phyloP scores from a whole-genome alignment of 305 asterid genomes.

The Solanum hybrid region DNA sequence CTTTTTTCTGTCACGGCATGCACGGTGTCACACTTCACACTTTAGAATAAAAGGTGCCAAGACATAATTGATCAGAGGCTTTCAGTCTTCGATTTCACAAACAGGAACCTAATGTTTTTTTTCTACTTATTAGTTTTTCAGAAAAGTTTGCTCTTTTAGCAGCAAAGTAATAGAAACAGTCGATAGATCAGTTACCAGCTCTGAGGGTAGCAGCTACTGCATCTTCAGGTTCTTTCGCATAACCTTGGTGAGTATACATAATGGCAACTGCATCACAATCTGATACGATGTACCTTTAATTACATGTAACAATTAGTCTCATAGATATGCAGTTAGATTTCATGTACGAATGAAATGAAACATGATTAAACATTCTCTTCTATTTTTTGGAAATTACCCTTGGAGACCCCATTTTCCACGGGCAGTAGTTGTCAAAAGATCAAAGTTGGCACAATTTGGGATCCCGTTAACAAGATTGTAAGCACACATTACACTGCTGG shows the following conservation, averaged over 20 bases:
- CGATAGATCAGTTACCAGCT: constrained; percentile 37
- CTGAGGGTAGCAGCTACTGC: constrained; percentile 60
- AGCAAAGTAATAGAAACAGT: background rate
- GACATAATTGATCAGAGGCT: background rate
- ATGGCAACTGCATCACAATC: constrained; percentile 67
- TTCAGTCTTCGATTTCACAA: background rate
- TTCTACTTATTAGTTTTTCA: background rate
- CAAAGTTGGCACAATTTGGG: constrained; percentile 54
- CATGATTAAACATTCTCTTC: background rate
- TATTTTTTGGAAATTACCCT: constrained; percentile 29
- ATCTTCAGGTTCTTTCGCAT: constrained; percentile 62
- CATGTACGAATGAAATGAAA: background rate
- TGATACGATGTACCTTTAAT: constrained; percentile 41
- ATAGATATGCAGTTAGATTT: background rate
- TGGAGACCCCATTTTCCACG: constrained; percentile 60
- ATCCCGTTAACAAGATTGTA: constrained; percentile 63
- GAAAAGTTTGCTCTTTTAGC: background rate
- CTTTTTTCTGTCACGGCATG: background rate
- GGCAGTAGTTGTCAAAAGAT: constrained; percentile 40
- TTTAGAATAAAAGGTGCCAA: background rate
- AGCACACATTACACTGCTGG: constrained; percentile 65
- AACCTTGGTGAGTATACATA: constrained; percentile 46
- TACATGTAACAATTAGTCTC: background rate
- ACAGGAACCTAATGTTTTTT: background rate
- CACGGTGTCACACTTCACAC: background rate